Percentiles rank a stretch among this genome's conserved stretches.
Conservation (phyloP, 768 basidiomycete species). For the Cubamyces sp. region DNA sequence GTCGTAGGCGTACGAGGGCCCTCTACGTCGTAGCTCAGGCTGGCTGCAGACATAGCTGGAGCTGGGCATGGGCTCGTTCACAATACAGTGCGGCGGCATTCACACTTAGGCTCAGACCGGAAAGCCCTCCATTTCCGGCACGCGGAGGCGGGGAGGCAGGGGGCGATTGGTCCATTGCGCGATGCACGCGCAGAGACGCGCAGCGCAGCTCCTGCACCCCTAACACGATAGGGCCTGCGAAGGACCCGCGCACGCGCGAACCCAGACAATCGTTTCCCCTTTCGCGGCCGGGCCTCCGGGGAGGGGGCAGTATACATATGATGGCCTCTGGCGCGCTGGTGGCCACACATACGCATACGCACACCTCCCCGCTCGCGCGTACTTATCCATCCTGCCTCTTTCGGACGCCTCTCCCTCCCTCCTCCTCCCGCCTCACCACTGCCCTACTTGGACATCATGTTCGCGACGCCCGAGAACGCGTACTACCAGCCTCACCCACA, state of each 20-base stretch:
- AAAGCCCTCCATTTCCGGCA: constrained; percentile 30
- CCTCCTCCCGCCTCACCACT: not conserved
- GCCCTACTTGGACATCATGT: constrained; percentile 7
- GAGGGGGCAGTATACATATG: constrained; percentile 18
- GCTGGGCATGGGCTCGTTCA: too few relatives aligned
- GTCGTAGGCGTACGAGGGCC: not conserved
- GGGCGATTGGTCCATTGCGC: not conserved
- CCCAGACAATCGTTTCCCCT: constrained; percentile 6
- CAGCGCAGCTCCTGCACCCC: constrained; percentile 23
- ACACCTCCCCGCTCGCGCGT: constrained; percentile 10
- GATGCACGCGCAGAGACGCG: constrained; percentile 1
- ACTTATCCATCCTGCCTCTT: constrained; percentile 2
- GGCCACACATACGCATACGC: constrained; percentile 4
- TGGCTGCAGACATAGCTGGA: not conserved
- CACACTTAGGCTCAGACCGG: constrained; percentile 3
- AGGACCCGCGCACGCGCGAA: not conserved
- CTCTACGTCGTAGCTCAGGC: not conserved
- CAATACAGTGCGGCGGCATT: not conserved
- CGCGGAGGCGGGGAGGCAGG: constrained; percentile 33
- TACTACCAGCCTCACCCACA: constrained; percentile 21
- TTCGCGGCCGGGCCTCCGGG: constrained; percentile 19
- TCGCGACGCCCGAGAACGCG: constrained; percentile 14
- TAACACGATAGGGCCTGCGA: constrained; percentile 16
- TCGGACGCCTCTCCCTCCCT: not conserved
- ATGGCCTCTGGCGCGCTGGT: constrained; percentile 4